Conservation (phyloP, 1,139 yeast species). For the Pichia sp. region DNA sequence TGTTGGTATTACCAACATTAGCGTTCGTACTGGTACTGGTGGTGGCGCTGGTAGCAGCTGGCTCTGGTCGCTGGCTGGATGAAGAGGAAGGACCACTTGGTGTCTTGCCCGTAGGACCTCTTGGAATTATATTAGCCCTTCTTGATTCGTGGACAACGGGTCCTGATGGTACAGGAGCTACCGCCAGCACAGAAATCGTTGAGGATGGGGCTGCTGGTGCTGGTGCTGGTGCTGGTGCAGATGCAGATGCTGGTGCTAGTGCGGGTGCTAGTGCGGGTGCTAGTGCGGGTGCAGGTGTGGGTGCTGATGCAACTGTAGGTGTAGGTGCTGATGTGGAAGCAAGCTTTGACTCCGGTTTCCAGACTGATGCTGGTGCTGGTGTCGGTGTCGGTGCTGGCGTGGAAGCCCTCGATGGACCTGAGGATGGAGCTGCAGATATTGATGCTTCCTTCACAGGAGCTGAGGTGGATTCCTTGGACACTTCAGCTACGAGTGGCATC, state of each 20-base stretch:
- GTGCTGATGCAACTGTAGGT: too few species aligned
- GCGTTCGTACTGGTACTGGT: too few species aligned
- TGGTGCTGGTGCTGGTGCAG: background rate
- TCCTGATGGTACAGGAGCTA: too few species aligned
- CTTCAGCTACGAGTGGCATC: background rate
- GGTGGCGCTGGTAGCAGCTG: background rate
- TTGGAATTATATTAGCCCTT: too few species aligned
- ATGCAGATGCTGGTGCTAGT: slow-evolving; percentile 1
- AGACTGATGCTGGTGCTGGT: background rate
- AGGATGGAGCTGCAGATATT: background rate
- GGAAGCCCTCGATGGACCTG: background rate
- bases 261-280: background rate
- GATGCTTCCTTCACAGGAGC: background rate
- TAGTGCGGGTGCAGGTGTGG: background rate
- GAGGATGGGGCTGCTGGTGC: background rate
- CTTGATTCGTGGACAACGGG: too few species aligned
- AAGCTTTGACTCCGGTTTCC: too few species aligned
- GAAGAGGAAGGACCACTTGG: too few species aligned
- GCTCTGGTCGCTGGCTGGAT: background rate
- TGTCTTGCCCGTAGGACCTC: too few species aligned
- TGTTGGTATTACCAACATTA: too few species aligned
- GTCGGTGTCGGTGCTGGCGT: slow-evolving; percentile 1
- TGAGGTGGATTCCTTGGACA: background rate
- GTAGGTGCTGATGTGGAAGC: too few species aligned
- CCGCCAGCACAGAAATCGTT: too few species aligned